phyloP scores from a whole-genome alignment of 2,329 filamentous ascomycete species.

The Calycina marina region DNA sequence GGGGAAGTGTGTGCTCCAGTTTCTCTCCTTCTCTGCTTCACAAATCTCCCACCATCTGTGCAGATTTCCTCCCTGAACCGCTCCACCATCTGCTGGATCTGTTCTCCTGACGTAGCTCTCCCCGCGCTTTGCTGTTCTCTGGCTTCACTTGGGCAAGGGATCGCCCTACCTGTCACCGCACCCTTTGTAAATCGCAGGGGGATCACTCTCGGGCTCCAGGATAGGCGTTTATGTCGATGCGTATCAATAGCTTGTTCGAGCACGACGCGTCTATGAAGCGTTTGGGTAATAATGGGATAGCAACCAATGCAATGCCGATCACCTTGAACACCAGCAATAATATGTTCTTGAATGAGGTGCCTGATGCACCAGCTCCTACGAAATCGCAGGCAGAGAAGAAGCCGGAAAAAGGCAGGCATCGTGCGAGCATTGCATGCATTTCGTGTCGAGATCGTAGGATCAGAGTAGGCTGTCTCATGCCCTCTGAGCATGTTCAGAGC shows the following conservation, averaged over 20 bases:
- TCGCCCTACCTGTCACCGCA: too few relatives aligned
- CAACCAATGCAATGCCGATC: neutral
- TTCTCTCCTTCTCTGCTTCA: too few relatives aligned
- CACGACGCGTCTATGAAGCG: constrained; percentile 8
- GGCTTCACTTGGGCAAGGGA: too few relatives aligned
- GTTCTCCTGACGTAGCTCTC: too few relatives aligned
- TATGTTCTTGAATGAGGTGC: neutral
- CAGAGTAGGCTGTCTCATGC: constrained; percentile 19
- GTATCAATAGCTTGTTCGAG: constrained; percentile 9
- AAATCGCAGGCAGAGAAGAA: constrained; percentile 6
- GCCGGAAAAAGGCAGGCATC: constrained; percentile 22
- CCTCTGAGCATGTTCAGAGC: neutral
- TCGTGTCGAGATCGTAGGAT: constrained; percentile 33
- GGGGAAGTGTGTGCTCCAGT: too few relatives aligned
- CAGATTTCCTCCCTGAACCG: too few relatives aligned
- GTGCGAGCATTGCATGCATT: constrained; percentile 40
- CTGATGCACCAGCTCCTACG: constrained; percentile 2
- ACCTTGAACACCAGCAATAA: neutral
- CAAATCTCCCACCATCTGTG: too few relatives aligned
- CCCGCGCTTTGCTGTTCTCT: too few relatives aligned
- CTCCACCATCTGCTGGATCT: too few relatives aligned
- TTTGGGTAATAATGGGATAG: constrained; percentile 1
- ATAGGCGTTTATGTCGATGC: constrained; percentile 6
- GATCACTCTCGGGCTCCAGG: neutral
- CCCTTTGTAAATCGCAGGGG: too few relatives aligned